These are phyloP conservation scores for Aspergillus sp. DNA, from an alignment of 2,329 filamentous ascomycete genomes.

Conservation along the genomic window DNA sequence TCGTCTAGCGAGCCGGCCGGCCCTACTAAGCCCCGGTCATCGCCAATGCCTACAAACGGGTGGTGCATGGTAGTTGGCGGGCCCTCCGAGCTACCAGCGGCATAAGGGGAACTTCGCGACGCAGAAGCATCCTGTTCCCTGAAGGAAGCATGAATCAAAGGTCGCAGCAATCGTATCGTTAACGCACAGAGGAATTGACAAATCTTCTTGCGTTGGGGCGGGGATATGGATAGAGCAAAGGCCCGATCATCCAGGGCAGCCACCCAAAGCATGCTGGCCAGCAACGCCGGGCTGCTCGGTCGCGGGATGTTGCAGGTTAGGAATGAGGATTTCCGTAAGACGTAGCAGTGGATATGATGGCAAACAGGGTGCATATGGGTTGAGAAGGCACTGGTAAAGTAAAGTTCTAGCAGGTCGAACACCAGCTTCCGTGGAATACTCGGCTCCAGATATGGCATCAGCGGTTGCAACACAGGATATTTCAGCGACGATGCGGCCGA, in stretches of 20 bases:
- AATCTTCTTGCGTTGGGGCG: constrained; percentile 71
- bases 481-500: constrained; percentile 41
- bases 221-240: constrained; percentile 72
- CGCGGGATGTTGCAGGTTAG: constrained; percentile 72
- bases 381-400: constrained; percentile 83
- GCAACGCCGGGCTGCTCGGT: constrained; percentile 71
- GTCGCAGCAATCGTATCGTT: constrained; percentile 74
- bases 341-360: constrained; percentile 79
- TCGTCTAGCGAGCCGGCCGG: constrained; percentile 74
- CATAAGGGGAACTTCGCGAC: constrained; percentile 34
- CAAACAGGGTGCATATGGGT: constrained; percentile 84
- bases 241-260: constrained; percentile 90
- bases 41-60: constrained; percentile 51
- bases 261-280: constrained; percentile 95
- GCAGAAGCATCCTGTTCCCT: constrained; percentile 40
- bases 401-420: constrained; percentile 81
- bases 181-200: constrained; percentile 83
- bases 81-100: constrained; percentile 65
- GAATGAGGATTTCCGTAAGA: constrained; percentile 81
- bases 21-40: constrained; percentile 30
- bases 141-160: constrained; percentile 67
- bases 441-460: constrained; percentile 69
- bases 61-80: constrained; percentile 59
- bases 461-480: constrained; percentile 76
- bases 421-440: constrained; percentile 72